Percentiles rank a stretch among this genome's conserved stretches.
These are phyloP conservation scores for Aplosporella prunicola DNA, from an alignment of 2,329 filamentous ascomycete species.

Conservation along the genomic window DNA sequence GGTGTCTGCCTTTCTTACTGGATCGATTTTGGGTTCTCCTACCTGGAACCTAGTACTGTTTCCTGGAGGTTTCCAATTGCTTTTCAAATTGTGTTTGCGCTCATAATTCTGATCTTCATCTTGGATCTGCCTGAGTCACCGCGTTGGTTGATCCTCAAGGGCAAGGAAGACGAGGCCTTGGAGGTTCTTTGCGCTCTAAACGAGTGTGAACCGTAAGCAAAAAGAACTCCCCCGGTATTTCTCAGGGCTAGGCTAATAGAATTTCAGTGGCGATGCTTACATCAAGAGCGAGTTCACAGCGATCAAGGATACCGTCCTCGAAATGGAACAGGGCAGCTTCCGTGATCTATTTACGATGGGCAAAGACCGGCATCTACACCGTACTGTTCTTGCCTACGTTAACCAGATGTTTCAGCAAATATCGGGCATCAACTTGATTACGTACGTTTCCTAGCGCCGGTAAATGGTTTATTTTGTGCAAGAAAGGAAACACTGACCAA, in stretches of 20 bases:
- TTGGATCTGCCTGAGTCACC: constrained; percentile 48
- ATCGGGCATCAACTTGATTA: constrained; percentile 24
- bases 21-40: constrained; percentile 37
- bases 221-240: constrained; percentile 21
- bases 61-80: constrained; percentile 48
- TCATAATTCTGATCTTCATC: constrained; percentile 41
- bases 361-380: constrained; percentile 48
- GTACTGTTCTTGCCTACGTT: constrained; percentile 46
- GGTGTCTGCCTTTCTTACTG: constrained; percentile 37
- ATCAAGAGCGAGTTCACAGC: constrained; percentile 27
- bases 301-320: constrained; percentile 29
- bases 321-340: constrained; percentile 40
- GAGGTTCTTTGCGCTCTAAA: constrained; percentile 26
- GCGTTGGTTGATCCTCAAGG: constrained; percentile 49
- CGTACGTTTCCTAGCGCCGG: constrained; percentile 1
- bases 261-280: constrained; percentile 29
- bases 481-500: background rate
- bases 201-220: constrained; percentile 11
- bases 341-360: constrained; percentile 50
- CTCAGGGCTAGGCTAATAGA: constrained; percentile 16
- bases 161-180: constrained; percentile 39
- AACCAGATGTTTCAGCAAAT: constrained; percentile 48
- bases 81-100: constrained; percentile 48
- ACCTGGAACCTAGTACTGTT: constrained; percentile 34
- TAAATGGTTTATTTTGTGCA: background rate